Evolutionary conservation across 2,329 filamentous ascomycete species (phyloP).

Genomic region (Chaetomiaceae sp.): DNA sequence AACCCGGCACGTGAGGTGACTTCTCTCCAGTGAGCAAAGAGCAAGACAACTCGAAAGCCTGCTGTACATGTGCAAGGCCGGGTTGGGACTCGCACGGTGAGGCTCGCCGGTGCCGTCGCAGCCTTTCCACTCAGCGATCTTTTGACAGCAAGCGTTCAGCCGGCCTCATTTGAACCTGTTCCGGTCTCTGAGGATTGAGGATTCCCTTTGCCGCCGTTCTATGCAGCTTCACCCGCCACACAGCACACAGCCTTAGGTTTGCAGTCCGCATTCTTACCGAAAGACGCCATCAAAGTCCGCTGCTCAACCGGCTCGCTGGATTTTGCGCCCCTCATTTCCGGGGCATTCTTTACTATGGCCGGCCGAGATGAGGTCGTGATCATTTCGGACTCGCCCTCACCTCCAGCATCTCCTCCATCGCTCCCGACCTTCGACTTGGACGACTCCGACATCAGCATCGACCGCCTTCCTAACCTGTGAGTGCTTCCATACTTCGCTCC

Average conservation of each 20-base stretch:
- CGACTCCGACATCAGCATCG: background rate
- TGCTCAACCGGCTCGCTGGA: background rate
- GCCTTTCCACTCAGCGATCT: background rate
- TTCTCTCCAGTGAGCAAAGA: no score
- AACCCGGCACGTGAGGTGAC: no score
- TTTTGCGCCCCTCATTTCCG: background rate
- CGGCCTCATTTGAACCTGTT: background rate
- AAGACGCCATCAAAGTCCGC: no score
- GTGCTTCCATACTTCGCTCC: background rate
- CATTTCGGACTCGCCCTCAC: slow-evolving; percentile 5
- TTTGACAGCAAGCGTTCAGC: background rate
- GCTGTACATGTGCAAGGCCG: no score
- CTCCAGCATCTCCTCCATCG: background rate
- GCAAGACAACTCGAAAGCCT: no score
- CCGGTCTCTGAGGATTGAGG: background rate
- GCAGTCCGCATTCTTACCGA: background rate
- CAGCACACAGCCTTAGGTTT: no score
- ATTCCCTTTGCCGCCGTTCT: background rate
- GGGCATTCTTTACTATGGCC: background rate
- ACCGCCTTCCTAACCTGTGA: background rate
- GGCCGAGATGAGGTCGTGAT: slow-evolving; percentile 1
- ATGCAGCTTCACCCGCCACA: background rate
- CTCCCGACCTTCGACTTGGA: background rate
- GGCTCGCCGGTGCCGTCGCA: background rate
- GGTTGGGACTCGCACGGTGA: no score